Percentiles rank a stretch among this genome's conserved stretches.
These are phyloP conservation scores for Ogataea henricii DNA, from an alignment of 805 yeast species.

Conservation along the genomic window DNA sequence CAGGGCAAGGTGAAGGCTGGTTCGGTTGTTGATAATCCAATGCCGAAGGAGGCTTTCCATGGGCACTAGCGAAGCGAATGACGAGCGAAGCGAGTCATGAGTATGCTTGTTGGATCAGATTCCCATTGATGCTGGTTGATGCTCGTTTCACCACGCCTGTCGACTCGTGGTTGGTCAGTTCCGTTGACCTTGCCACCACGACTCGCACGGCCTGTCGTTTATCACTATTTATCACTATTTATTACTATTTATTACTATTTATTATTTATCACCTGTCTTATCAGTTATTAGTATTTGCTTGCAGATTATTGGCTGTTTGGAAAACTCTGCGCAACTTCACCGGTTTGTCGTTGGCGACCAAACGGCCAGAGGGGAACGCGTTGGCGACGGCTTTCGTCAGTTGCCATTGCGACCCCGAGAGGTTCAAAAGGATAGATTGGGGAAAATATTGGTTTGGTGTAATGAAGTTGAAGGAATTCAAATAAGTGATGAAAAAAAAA, in stretches of 20 bases:
- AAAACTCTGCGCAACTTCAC: no score
- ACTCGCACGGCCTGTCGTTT: neutral
- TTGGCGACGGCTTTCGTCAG: no score
- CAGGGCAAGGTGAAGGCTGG: conserved; percentile 63
- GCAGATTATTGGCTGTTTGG: conserved; percentile 2
- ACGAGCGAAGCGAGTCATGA: neutral
- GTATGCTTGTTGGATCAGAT: no score
- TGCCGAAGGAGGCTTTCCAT: conserved; percentile 44
- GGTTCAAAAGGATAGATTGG: no score
- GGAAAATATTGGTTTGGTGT: no score
- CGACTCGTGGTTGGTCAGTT: neutral
- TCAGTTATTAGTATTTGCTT: conserved; percentile 1
- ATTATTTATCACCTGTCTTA: conserved; percentile 2
- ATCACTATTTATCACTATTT: conserved; percentile 4
- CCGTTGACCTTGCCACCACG: neutral
- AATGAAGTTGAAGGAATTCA: no score
- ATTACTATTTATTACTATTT: conserved; percentile 5
- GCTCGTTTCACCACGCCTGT: neutral
- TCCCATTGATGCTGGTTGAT: neutral
- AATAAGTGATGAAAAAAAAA: neutral
- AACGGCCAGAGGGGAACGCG: no score
- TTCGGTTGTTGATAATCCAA: conserved; percentile 59
- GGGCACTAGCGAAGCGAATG: conserved; percentile 24
- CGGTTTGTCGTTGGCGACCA: no score
- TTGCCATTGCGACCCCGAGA: no score